Evolutionary conservation across 371 early-diverging fungal species (phyloP).

Genomic region (Zopfochytrium polystomum): DNA sequence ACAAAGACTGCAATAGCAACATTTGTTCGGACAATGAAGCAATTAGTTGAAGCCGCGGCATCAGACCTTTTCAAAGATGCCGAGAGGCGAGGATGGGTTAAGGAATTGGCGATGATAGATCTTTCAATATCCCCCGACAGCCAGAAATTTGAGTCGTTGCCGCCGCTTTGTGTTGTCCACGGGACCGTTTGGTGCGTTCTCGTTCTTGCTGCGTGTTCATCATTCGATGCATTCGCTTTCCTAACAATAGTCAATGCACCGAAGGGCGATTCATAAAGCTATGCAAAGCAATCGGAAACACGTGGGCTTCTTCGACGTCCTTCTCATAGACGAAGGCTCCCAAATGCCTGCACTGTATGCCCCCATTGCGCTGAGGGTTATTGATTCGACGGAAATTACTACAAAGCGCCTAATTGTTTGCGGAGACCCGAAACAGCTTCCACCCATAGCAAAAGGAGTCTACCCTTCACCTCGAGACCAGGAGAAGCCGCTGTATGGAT

Average conservation of each 20-base stretch:
- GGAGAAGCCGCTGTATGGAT: slow-evolving; percentile 20
- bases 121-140: too few species aligned
- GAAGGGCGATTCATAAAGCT: slow-evolving; percentile 7
- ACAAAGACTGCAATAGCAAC: slow-evolving; percentile 25
- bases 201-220: background rate
- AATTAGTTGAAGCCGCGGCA: background rate
- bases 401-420: slow-evolving; percentile 18
- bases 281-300: background rate
- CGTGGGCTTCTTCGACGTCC: slow-evolving; percentile 7
- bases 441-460: slow-evolving; percentile 21
- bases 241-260: background rate
- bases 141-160: too few species aligned
- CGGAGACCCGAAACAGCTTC: slow-evolving; percentile 27
- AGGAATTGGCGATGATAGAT: background rate
- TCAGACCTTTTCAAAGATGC: background rate
- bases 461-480: slow-evolving; percentile 16
- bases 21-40: slow-evolving; percentile 12
- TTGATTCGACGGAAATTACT: background rate
- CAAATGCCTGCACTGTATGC: slow-evolving; percentile 26
- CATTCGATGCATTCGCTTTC: background rate
- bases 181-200: slow-evolving; percentile 17
- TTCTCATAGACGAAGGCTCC: slow-evolving; percentile 30
- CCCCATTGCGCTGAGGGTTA: slow-evolving; percentile 16
- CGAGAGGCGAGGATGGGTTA: background rate
- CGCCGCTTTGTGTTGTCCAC: background rate